A percentile compares a stretch with the other conserved stretches of the same genome.
These are phyloP conservation scores for Vitis hybrid DNA, from an alignment of 177 flowering plant genomes.

Conservation along the genomic window DNA sequence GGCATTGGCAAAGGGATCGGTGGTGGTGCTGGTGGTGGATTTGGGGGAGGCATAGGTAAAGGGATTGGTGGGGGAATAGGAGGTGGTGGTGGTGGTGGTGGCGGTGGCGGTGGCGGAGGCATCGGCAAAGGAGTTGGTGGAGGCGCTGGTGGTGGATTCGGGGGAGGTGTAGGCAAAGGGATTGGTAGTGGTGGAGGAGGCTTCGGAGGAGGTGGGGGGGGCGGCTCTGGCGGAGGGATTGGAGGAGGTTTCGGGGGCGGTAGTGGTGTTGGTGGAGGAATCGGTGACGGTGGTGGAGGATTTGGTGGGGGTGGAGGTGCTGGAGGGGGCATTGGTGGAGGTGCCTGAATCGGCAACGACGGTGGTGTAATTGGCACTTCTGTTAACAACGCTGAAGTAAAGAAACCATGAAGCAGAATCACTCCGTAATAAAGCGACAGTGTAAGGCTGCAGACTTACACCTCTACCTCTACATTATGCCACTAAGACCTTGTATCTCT, in stretches of 20 bases:
- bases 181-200: conserved; percentile 11
- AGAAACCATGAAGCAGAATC: not conserved
- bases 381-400: not conserved
- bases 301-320: conserved; percentile 2
- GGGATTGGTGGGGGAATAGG: conserved; percentile 16
- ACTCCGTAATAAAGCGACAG: no score
- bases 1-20: conserved; percentile 1
- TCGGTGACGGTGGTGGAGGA: conserved; percentile 9
- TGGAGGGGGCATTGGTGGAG: conserved; percentile 10
- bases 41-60: conserved; percentile 5
- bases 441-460: no score
- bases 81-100: conserved; percentile 5
- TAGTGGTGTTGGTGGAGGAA: conserved; percentile 12
- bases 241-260: conserved; percentile 14
- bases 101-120: not conserved
- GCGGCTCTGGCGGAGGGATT: conserved; percentile 6
- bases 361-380: conserved; percentile 5
- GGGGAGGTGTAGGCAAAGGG: conserved; percentile 8
- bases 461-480: no score
- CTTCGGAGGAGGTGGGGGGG: conserved; percentile 9
- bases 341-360: not conserved
- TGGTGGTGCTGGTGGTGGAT: conserved; percentile 5
- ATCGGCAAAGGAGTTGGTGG: conserved; percentile 2
- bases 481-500: no score
- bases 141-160: conserved; percentile 5